Conservation (phyloP, 768 basidiomycete genomes). For the Kwoniella pini region DNA sequence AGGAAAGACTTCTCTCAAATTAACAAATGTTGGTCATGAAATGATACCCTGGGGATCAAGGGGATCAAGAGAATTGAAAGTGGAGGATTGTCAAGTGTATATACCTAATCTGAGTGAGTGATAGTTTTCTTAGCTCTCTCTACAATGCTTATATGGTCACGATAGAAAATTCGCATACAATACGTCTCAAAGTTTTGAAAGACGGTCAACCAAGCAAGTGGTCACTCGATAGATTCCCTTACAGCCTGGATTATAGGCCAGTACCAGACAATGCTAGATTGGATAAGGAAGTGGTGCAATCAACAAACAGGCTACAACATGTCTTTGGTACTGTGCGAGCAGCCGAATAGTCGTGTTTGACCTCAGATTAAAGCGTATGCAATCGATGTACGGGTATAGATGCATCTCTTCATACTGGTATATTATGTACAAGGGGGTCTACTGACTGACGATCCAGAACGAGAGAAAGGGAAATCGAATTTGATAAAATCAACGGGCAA, state of each 20-base stretch:
- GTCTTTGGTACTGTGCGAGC: constrained; percentile 24
- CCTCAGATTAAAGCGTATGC: too few relatives aligned
- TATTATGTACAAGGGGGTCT: too few relatives aligned
- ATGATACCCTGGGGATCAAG: constrained; percentile 7
- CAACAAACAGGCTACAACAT: constrained; percentile 31
- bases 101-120: constrained; percentile 16
- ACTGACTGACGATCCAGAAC: too few relatives aligned
- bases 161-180: constrained; percentile 13
- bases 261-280: constrained; percentile 14
- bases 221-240: constrained; percentile 27
- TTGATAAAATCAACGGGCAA: too few relatives aligned
- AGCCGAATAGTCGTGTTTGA: too few relatives aligned
- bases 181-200: constrained; percentile 11
- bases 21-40: constrained; percentile 28
- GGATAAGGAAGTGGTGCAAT: constrained; percentile 31
- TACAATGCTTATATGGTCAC: too few relatives aligned
- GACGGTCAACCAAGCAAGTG: constrained; percentile 5
- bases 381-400: too few relatives aligned
- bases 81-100: constrained; percentile 21
- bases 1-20: constrained; percentile 10
- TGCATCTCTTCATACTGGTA: too few relatives aligned
- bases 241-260: constrained; percentile 29
- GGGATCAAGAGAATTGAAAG: constrained; percentile 12
- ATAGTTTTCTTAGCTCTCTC: background rate
- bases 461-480: too few relatives aligned